Base-by-base conservation (phyloP, 805 yeast genomes). In the Schizosaccharomyces japonicus region DNA sequence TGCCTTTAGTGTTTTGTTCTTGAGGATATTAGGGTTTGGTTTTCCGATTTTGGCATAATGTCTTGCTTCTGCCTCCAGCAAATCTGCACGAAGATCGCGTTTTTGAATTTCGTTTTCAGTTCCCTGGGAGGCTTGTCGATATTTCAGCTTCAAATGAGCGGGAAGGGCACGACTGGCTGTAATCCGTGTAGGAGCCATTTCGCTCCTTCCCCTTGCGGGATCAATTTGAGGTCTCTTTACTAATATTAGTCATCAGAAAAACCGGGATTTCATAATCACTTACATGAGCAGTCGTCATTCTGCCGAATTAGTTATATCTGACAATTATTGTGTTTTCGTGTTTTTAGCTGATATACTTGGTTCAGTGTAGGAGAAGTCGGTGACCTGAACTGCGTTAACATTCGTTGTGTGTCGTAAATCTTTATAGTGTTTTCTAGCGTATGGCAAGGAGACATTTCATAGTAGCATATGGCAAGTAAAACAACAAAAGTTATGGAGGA, bases 141-240 rank as follows among this genome's bases (percentile, higher is more conserved):
- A 67, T 54, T 76, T 76, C 48, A 76, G 55, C 57, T 65, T 65
- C 30, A 63, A 65, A 49, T 76, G 78, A 1, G 73, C 73, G 0
- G 79, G 75, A 8, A 71, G 60, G 42, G 68, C 61, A 45, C 78
- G 62, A 8, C 74, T 64, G 54, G 75, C 80, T 25, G 64, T 62
- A 7, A 70, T 73, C 2, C 68, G 54, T 0, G 77, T 71, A 3
- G 61, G 59, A 6, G 63, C 58, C 50, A 59, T 54, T 49, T 63
- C 63, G 45, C 63, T 62, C 47, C 71, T 73, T 48, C 76, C 76
- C 54, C 73, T 67, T 17, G 79, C 78, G 45, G 71, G 71, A 52
- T 76, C 81, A 52, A 76, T 67, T 5, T 80, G 76, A 0, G 81
- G 80, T 56, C 78, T 68, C 55, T 75, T 19, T 8, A 36, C 17